Evolutionary conservation across 768 basidiomycete species (phyloP).

Genomic region (Lactarius sanguifluus): DNA sequence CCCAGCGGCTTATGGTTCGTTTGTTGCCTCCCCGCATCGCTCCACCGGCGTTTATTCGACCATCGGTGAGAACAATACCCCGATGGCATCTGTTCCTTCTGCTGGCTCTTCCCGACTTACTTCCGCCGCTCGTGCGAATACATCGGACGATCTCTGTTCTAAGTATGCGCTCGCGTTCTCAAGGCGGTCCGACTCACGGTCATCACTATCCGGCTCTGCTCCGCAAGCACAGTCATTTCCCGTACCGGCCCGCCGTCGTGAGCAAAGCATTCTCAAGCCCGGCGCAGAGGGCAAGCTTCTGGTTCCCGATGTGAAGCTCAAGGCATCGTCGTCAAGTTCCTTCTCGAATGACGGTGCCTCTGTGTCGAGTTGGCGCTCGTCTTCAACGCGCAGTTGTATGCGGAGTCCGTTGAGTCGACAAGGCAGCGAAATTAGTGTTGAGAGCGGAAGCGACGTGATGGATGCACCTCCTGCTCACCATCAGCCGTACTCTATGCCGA

Average conservation of each 20-base stretch:
- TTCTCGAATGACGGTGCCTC: conserved; percentile 27
- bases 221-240: conserved; percentile 38
- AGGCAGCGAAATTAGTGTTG: conserved; percentile 43
- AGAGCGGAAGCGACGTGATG: conserved; percentile 34
- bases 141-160: conserved; percentile 48
- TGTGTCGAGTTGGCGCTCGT: conserved; percentile 31
- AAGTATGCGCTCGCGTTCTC: conserved; percentile 57
- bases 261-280: conserved; percentile 55
- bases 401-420: conserved; percentile 44
- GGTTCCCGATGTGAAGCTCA: conserved; percentile 47
- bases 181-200: conserved; percentile 54
- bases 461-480: conserved; percentile 34
- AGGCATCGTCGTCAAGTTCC: conserved; percentile 38
- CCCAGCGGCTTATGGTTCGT: conserved; percentile 45
- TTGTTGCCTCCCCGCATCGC: conserved; percentile 52
- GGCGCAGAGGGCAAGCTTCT: conserved; percentile 67
- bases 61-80: conserved; percentile 37
- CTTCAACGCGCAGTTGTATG: conserved; percentile 31
- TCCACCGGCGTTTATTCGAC: conserved; percentile 51
- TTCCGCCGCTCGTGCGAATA: conserved; percentile 32
- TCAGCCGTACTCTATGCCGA: conserved; percentile 33
- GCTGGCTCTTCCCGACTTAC: conserved; percentile 33
- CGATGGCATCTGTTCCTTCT: conserved; percentile 18
- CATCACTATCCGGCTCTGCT: conserved; percentile 37
- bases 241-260: conserved; percentile 42